Conservation (phyloP, 129 eudicot species). For the Cynara cardunculus region DNA sequence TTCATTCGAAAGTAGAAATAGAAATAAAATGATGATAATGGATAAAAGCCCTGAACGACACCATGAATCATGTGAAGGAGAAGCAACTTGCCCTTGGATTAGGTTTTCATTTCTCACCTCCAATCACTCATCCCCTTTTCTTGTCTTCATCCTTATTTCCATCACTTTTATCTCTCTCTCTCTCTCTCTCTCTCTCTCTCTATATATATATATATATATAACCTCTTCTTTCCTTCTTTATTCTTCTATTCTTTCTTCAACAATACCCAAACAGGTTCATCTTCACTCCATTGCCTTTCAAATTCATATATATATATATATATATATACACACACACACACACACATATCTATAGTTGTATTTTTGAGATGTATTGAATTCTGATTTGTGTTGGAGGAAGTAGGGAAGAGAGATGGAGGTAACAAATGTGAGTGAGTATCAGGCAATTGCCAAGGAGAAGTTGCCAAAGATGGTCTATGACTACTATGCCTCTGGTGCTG, state of each 20-base stretch:
- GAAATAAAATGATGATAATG: slow-evolving; percentile 16
- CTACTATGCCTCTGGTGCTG: slow-evolving; percentile 86
- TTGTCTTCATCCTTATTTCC: slow-evolving; percentile 29
- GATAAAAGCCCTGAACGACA: slow-evolving; percentile 38
- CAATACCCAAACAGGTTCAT: background rate
- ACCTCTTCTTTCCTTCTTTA: background rate
- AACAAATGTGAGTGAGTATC: slow-evolving; percentile 65
- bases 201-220: background rate
- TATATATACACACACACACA: too few species aligned
- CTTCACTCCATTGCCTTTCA: background rate
- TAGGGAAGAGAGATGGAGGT: slow-evolving; percentile 40
- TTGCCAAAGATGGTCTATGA: slow-evolving; percentile 81
- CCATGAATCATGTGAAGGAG: slow-evolving; percentile 39
- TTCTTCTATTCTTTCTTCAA: background rate
- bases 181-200: too few species aligned
- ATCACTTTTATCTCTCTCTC: too few species aligned
- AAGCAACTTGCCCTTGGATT: slow-evolving; percentile 33
- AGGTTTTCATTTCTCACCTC: slow-evolving; percentile 50
- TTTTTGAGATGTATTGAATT: background rate
- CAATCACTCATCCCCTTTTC: slow-evolving; percentile 44
- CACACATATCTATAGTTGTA: background rate
- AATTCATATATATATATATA: too few species aligned
- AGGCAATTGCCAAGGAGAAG: slow-evolving; percentile 77
- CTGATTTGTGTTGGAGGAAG: slow-evolving; percentile 7
- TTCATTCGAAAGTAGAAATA: background rate